Percentiles rank a stretch among this genome's conserved stretches.
Evolutionary conservation across 2,329 filamentous ascomycete species (phyloP).

Genomic region (Pseudogymnoascus sp.): DNA sequence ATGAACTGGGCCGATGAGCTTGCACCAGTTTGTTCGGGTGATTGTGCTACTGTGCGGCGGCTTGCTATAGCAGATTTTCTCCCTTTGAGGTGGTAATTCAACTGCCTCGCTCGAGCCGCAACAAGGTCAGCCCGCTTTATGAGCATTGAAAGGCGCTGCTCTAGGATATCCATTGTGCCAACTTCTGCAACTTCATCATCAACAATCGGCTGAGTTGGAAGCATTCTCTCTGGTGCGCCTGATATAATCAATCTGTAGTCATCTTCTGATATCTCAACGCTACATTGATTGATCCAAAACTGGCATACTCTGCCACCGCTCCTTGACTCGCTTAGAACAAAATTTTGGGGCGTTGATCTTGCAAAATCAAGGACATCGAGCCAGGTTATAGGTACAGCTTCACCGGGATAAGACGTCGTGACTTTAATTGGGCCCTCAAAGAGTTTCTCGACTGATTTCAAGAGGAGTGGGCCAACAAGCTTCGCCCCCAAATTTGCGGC

Average conservation of each 20-base stretch:
- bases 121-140: constrained; percentile 76
- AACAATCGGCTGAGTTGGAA: constrained; percentile 71
- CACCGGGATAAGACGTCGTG: constrained; percentile 45
- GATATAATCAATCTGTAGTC: constrained; percentile 81
- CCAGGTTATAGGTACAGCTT: constrained; percentile 65
- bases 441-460: constrained; percentile 79
- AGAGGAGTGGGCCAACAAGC: constrained; percentile 71
- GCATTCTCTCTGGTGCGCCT: constrained; percentile 75
- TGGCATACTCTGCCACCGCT: constrained; percentile 70
- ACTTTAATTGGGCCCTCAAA: constrained; percentile 71
- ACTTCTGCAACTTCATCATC: constrained; percentile 84
- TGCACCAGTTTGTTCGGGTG: constrained; percentile 17
- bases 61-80: constrained; percentile 67
- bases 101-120: constrained; percentile 64
- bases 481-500: constrained; percentile 80
- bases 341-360: constrained; percentile 71
- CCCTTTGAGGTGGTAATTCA: constrained; percentile 74
- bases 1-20: neutral
- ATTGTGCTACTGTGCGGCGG: constrained; percentile 43
- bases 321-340: constrained; percentile 61
- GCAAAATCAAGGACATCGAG: constrained; percentile 81
- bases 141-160: constrained; percentile 68
- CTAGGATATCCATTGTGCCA: constrained; percentile 75
- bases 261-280: constrained; percentile 81
- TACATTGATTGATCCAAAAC: constrained; percentile 73